These are phyloP conservation scores for Trichoderma breve DNA, from an alignment of 2,329 filamentous ascomycete species.

Conservation along the genomic window DNA sequence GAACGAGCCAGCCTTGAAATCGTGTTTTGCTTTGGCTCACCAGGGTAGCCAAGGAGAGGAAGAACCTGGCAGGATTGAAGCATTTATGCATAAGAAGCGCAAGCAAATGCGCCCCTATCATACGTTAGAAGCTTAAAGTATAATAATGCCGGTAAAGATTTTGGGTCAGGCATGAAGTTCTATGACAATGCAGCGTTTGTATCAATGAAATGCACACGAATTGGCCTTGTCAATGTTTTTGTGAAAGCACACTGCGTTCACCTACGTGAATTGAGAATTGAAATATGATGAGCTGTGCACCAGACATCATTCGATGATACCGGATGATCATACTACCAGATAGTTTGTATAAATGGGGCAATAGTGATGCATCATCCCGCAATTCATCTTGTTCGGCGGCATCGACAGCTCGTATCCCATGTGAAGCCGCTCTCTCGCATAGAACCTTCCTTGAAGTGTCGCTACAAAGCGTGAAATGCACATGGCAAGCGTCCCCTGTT, in stretches of 20 bases:
- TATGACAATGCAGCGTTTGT: background rate
- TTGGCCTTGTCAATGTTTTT: background rate
- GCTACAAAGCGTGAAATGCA: background rate
- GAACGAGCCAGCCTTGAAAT: background rate
- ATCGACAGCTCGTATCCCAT: background rate
- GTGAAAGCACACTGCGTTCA: background rate
- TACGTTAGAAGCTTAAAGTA: background rate
- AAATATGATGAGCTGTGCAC: background rate
- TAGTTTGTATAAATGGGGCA: background rate
- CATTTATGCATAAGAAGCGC: background rate
- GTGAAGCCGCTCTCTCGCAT: background rate
- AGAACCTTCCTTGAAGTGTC: background rate
- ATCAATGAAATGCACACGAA: background rate
- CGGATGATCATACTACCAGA: background rate
- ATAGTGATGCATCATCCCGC: background rate
- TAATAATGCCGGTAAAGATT: background rate
- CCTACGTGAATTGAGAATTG: background rate
- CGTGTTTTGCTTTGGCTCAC: background rate
- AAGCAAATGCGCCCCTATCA: background rate
- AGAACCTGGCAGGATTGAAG: background rate
- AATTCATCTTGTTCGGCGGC: background rate
- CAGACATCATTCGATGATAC: background rate
- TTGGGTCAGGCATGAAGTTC: background rate
- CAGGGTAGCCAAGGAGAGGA: background rate
- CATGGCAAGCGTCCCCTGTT: background rate